Base-by-base conservation (phyloP, 1,284 basidiomycete species). In the Sporisorium iseilematis-ciliati region DNA sequence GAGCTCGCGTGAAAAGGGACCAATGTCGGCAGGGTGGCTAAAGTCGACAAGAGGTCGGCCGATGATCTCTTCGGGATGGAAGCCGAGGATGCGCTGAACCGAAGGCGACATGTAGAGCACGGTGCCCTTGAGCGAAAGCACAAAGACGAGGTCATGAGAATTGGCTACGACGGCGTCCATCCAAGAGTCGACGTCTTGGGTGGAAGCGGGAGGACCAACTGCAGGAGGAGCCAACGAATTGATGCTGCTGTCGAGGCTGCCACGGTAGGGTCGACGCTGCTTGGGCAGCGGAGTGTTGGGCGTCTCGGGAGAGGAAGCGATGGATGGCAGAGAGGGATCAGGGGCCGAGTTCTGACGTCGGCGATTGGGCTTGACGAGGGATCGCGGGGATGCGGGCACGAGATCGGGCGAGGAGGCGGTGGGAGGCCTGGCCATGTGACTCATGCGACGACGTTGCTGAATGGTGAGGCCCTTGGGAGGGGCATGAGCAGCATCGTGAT, bases 1-100 rank as follows among this genome's bases (percentile, higher is more conserved):
- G 73, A 97, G 89, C 86, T 96, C 94, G 48, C 95, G 90, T 89
- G 93, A 92, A 71, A 97, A 89, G 0, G 94, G 94, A 1, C 96
- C 92, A 46, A 94, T 88, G 84, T 98, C 95, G 55, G 92, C 91
- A 0, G 92, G 92, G 82, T 97, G 94, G 69, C 93, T 93, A 64
- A 94, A 82, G 88, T 84, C 94, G 91, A 49, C 89, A 87, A 72
- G 96, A 87, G 42, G 89, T 88, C 83, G 90, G 90, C 93, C 93
- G 31, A 94, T 88, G 61, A 97, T 89, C 73, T 96, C 93, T 48
- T 90, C 89, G 1, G 93, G 69, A 11, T 69, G 69, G 57, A 73
- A 82, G 40, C 81, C 82, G 4, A 82, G 75, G 18, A 83, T 68
- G 16, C 75, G 70, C 52, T 81, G 65, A 8, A 78, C 75, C 0